A percentile compares a stretch with the other conserved stretches of the same genome.
These are phyloP conservation scores for Fraxinus pennsylvanica DNA, from an alignment of 257 asterid genomes.

Conservation along the genomic window DNA sequence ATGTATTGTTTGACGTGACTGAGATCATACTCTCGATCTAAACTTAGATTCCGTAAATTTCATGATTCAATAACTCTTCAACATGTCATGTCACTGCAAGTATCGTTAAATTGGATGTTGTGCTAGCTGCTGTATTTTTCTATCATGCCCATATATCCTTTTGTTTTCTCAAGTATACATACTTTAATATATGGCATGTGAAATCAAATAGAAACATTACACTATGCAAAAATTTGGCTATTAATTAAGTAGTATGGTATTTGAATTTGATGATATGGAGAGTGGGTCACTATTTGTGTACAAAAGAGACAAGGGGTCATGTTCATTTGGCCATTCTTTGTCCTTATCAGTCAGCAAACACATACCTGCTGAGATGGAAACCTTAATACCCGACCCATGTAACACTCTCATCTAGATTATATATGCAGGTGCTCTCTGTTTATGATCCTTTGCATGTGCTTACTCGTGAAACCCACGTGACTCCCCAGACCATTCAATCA, in stretches of 20 bases:
- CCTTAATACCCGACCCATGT: slow-evolving; percentile 19
- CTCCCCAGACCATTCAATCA: slow-evolving; percentile 25
- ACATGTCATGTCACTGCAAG: no score
- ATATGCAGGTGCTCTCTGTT: slow-evolving; percentile 53
- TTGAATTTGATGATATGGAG: slow-evolving; percentile 31
- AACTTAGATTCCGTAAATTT: no score
- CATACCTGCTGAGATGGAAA: slow-evolving; percentile 2
- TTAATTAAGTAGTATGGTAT: not conserved
- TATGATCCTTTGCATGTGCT: slow-evolving; percentile 33
- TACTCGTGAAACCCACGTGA: slow-evolving; percentile 48
- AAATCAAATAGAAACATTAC: not conserved
- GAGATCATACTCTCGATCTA: no score
- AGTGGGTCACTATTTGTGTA: slow-evolving; percentile 34
- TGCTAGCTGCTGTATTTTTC: no score
- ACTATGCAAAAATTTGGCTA: not conserved
- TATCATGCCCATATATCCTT: no score
- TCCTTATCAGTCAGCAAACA: no score
- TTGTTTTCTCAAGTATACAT: not conserved
- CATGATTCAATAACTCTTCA: no score
- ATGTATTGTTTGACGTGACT: no score
- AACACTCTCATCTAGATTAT: not conserved
- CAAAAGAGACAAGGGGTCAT: slow-evolving; percentile 34
- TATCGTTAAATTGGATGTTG: no score
- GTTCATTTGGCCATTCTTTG: slow-evolving; percentile 25
- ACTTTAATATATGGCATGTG: not conserved